These are phyloP conservation scores for Ceratobasidium sp. DNA, from an alignment of 1,284 basidiomycete species.

Conservation along the genomic window DNA sequence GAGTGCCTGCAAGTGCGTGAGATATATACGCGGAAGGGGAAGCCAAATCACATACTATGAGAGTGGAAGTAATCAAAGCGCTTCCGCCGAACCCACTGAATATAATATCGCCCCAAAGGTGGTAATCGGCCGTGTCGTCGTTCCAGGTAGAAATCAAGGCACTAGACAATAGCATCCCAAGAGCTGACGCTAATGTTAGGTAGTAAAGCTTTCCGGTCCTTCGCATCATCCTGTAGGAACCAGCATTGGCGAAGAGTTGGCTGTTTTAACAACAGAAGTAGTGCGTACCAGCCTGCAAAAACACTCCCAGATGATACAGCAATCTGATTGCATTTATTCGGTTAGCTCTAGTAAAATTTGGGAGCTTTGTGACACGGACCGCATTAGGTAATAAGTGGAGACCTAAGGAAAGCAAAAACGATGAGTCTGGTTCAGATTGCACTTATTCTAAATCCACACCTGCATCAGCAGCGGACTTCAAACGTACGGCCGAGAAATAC, in stretches of 20 bases:
- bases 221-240: constrained; percentile 63
- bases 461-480: constrained; percentile 74
- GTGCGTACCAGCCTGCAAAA: constrained; percentile 78
- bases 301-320: constrained; percentile 84
- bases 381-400: constrained; percentile 48
- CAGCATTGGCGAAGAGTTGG: not conserved
- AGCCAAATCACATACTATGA: constrained; percentile 66
- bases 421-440: not conserved
- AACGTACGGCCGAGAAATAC: constrained; percentile 88
- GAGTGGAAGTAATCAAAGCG: constrained; percentile 81
- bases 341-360: not conserved
- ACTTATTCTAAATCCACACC: constrained; percentile 59
- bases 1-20: constrained; percentile 69
- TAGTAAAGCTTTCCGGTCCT: constrained; percentile 82
- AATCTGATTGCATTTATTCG: constrained; percentile 57
- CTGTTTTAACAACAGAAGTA: not conserved
- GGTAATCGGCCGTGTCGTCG: constrained; percentile 66
- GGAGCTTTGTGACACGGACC: constrained; percentile 3
- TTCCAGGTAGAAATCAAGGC: constrained; percentile 67
- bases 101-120: constrained; percentile 80
- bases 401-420: not conserved
- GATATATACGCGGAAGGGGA: constrained; percentile 46
- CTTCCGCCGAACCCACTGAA: constrained; percentile 86
- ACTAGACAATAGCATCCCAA: constrained; percentile 65
- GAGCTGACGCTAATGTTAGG: constrained; percentile 70